Percentiles rank a stretch among this genome's conserved stretches.
These are phyloP conservation scores for Ophiognomonia clavigignenti-juglandacearum DNA, from an alignment of 2,329 filamentous ascomycete species.

Conservation along the genomic window DNA sequence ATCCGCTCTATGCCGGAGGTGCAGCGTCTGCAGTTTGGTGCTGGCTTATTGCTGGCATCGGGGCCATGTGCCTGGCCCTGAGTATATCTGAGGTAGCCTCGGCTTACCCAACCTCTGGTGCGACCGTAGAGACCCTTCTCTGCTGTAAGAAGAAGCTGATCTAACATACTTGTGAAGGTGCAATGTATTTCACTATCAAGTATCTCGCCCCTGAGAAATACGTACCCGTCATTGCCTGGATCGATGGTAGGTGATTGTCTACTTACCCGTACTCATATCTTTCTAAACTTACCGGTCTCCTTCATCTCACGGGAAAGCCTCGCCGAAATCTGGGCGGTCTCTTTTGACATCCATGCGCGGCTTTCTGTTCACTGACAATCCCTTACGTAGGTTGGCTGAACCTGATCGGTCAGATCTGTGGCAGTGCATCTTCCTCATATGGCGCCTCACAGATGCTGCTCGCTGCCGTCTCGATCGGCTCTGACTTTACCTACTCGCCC, in stretches of 20 bases:
- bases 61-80: constrained; percentile 49
- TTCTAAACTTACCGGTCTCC: neutral
- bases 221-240: constrained; percentile 46
- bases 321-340: neutral
- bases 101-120: constrained; percentile 53
- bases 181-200: constrained; percentile 50
- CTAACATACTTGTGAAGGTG: constrained; percentile 24
- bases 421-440: constrained; percentile 50
- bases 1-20: constrained; percentile 48
- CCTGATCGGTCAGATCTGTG: constrained; percentile 44
- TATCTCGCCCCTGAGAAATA: constrained; percentile 43
- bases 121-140: too few species aligned
- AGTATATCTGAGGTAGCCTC: constrained; percentile 54
- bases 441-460: constrained; percentile 48
- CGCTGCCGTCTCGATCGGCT: constrained; percentile 44
- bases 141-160: neutral
- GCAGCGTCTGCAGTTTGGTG: constrained; percentile 51
- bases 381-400: constrained; percentile 39
- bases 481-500: constrained; percentile 38
- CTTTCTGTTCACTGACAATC: neutral
- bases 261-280: neutral
- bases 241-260: constrained; percentile 23
- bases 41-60: constrained; percentile 52
- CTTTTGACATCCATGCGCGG: neutral
- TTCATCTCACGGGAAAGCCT: neutral